Evolutionary conservation across 2,329 filamentous ascomycete genomes (phyloP).

Genomic region (Amauroascus verrucosus): DNA sequence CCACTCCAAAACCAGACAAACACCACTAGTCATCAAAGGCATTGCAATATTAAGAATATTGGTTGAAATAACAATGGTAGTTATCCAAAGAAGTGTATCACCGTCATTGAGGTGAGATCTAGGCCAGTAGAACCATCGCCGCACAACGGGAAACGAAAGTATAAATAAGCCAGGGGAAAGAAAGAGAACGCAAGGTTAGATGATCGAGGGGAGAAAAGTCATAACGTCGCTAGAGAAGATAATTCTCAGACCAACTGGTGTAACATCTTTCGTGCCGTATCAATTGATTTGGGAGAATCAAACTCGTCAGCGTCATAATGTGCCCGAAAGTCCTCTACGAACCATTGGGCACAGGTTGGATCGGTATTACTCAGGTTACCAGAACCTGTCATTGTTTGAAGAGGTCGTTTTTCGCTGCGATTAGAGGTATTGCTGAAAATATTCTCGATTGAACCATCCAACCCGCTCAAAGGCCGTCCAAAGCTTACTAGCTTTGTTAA

Average conservation of each 20-base stretch:
- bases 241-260: not conserved
- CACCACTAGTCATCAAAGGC: constrained; percentile 8
- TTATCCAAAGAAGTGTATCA: not conserved
- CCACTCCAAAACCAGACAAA: not conserved
- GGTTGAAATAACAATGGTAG: not conserved
- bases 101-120: not conserved
- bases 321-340: not conserved
- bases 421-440: constrained; percentile 27
- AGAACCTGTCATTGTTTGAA: not conserved
- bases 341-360: not conserved
- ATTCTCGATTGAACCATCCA: constrained; percentile 60
- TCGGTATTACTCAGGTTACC: not conserved
- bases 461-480: constrained; percentile 83
- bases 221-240: not conserved
- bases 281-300: not conserved
- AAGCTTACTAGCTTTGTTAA: constrained; percentile 91
- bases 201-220: not conserved
- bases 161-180: not conserved
- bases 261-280: not conserved
- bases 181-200: too few relatives aligned
- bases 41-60: not conserved
- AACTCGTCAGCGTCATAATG: not conserved
- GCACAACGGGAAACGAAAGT: not conserved
- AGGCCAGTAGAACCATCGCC: not conserved
- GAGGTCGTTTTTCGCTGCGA: not conserved